Conservation (phyloP, 768 basidiomycete species). For the Suillus brevipes region DNA sequence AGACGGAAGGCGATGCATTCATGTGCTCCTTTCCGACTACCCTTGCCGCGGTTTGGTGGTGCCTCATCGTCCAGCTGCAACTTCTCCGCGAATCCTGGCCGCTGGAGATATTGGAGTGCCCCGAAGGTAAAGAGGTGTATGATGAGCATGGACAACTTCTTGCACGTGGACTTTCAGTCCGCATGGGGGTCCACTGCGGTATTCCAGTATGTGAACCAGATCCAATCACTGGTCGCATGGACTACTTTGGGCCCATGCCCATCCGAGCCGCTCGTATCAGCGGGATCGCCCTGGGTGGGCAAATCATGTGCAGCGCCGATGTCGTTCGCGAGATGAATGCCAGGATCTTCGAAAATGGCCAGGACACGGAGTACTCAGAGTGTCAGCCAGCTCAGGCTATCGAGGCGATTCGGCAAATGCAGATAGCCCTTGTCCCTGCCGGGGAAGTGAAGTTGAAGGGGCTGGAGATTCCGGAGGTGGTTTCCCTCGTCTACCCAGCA, state of each 20-base stretch:
- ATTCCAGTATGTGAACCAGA: slow-evolving; percentile 87
- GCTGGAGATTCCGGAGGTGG: slow-evolving; percentile 83
- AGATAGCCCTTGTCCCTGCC: slow-evolving; percentile 67
- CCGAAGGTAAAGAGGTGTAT: slow-evolving; percentile 81
- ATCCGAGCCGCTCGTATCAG: slow-evolving; percentile 89
- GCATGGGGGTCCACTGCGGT: slow-evolving; percentile 98
- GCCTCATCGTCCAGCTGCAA: slow-evolving; percentile 80
- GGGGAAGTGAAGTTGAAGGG: slow-evolving; percentile 96
- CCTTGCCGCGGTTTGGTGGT: slow-evolving; percentile 87
- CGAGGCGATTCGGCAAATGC: slow-evolving; percentile 73
- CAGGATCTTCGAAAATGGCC: slow-evolving; percentile 51
- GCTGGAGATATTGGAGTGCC: slow-evolving; percentile 86
- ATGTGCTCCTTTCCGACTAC: slow-evolving; percentile 97
- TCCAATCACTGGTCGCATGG: slow-evolving; percentile 92
- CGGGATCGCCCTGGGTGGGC: slow-evolving; percentile 83
- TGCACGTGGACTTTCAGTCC: slow-evolving; percentile 86
- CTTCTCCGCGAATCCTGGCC: slow-evolving; percentile 88
- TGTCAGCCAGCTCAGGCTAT: slow-evolving; percentile 60
- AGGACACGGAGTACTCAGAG: slow-evolving; percentile 61
- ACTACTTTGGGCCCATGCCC: slow-evolving; percentile 96
- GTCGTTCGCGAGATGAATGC: slow-evolving; percentile 80
- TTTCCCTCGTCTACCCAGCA: slow-evolving; percentile 82
- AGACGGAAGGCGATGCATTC: slow-evolving; percentile 99
- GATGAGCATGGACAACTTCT: slow-evolving; percentile 69
- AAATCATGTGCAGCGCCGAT: slow-evolving; percentile 90